Base-by-base conservation (phyloP, 2,329 filamentous ascomycete species). In the Sarocladiaceae sp. region DNA sequence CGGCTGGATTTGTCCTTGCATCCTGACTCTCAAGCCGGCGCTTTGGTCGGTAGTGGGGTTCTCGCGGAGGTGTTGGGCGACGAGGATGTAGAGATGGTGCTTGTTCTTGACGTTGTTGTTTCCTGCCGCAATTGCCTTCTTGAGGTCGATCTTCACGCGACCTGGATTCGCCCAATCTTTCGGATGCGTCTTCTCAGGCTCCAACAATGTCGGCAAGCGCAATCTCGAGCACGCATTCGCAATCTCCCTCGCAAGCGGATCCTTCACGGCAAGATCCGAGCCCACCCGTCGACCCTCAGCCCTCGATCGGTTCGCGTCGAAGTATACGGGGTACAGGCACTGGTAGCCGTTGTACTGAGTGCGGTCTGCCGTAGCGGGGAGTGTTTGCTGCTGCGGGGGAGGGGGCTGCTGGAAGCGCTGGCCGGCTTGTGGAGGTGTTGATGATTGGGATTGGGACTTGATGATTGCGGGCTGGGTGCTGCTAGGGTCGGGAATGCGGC, bases 91-190 rank as follows among this genome's bases (percentile, higher is more conserved):
- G 52, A 99, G 83, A 64, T 96, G 90, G 66, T 95, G 88, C 73
- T 97, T 90, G 70, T 78, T 83, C 67, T 83, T 86, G 52, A 96
- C 67, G 47, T 36, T 50, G 25, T 37, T 77, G 11, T 54, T 51
- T 12, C 57, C 52, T 36, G 52, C 50, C 36, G 60, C 52, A 44
- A 57, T 58, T 54, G 55, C 61, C 58, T 67, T 72, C 67, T 83
- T 87, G n/a, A 97, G 74, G 63, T 86, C 73, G 48, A 97, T 83
- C 60, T 89, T 84, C 57, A 97, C 89, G 54, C 94, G 80, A 3
- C 94, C 94, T 12, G 94, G 94, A 73, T 99, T 99, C 53, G 87
- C 86, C 94, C 94, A 99, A 75, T 99, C 94, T 72, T 94, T 93
- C 6, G 94, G 94, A 70, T 99, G 94, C 55, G 84, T 80, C 76